Conservation (phyloP, 2,329 filamentous ascomycete genomes). For the Nemania sp. region DNA sequence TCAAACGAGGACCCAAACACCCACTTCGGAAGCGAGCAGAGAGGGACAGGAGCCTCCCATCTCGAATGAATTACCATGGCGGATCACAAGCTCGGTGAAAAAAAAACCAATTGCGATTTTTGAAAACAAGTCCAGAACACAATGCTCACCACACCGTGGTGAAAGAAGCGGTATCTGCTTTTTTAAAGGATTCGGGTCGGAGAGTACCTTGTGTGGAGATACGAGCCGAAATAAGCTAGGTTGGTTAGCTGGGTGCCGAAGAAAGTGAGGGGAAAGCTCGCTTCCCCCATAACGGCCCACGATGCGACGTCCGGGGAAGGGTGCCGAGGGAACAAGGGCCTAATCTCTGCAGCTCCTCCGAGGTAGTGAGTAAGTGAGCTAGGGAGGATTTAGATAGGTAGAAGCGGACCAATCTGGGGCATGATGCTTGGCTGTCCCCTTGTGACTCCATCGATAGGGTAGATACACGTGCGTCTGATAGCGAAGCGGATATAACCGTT, state of each 20-base stretch:
- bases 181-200: no score
- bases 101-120: neutral
- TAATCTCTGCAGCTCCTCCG: neutral
- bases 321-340: constrained; percentile 10
- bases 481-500: no score
- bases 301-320: neutral
- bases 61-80: constrained; percentile 55
- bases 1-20: constrained; percentile 56
- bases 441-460: no score
- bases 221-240: no score
- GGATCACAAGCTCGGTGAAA: neutral
- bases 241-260: neutral
- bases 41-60: constrained; percentile 50
- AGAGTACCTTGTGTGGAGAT: no score
- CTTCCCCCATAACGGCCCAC: constrained; percentile 7
- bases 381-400: neutral
- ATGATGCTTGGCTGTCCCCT: no score
- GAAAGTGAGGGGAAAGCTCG: constrained; percentile 23
- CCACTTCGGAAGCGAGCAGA: constrained; percentile 59
- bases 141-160: no score
- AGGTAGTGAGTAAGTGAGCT: constrained; percentile 16
- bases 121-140: neutral
- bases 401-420: no score
- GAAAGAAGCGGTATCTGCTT: no score
- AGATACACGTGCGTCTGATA: no score